Percentiles rank a stretch among this genome's conserved stretches.
Conservation (phyloP, 192 early-diverging fungal genomes). For the Coemansia sp. region DNA sequence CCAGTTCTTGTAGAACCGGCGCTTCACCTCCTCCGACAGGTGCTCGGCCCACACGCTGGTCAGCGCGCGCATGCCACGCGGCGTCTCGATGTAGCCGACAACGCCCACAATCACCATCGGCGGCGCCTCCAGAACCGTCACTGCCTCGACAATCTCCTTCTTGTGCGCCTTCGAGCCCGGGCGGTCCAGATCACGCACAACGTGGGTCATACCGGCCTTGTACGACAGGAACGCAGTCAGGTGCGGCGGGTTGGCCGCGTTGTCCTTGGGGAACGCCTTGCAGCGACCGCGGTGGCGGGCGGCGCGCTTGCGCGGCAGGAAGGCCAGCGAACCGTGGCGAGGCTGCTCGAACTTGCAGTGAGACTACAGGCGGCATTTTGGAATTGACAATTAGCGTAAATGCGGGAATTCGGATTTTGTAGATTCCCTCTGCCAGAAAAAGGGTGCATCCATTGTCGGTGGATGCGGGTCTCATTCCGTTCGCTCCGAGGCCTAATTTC, state of each 20-base stretch:
- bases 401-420: constrained; percentile 5
- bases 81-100: constrained; percentile 99
- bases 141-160: constrained; percentile 99
- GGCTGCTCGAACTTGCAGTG: constrained; percentile 98
- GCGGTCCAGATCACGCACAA: constrained; percentile 98
- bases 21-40: constrained; percentile 93
- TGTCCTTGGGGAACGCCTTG: constrained; percentile 99
- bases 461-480: neutral
- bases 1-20: constrained; percentile 99
- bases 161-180: constrained; percentile 99
- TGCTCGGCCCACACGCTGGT: constrained; percentile 99
- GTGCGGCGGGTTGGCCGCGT: constrained; percentile 89
- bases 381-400: neutral
- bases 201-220: constrained; percentile 99
- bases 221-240: constrained; percentile 99
- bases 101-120: constrained; percentile 97
- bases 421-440: neutral
- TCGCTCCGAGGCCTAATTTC: neutral
- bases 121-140: constrained; percentile 96
- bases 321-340: constrained; percentile 78
- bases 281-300: constrained; percentile 88
- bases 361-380: constrained; percentile 50
- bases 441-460: neutral
- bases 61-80: constrained; percentile 93
- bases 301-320: constrained; percentile 59